Evolutionary conservation across 768 basidiomycete genomes (phyloP).

Genomic region (Termitomyces bulborhizus): DNA sequence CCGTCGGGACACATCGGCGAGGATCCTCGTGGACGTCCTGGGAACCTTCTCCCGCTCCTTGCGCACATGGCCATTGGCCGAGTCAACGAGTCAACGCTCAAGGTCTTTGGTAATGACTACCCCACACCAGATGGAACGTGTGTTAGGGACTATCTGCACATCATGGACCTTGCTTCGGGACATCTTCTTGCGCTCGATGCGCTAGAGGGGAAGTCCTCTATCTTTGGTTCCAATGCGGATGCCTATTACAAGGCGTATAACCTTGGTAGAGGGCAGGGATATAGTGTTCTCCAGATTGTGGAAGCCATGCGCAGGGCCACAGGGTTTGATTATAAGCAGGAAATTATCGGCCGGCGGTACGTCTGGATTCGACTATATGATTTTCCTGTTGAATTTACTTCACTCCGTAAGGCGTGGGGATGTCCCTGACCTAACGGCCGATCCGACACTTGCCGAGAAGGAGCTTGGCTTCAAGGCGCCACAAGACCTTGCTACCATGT

Average conservation of each 20-base stretch:
- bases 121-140: slow-evolving; percentile 96
- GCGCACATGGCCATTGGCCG: slow-evolving; percentile 94
- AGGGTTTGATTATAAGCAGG: slow-evolving; percentile 82
- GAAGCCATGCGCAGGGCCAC: slow-evolving; percentile 93
- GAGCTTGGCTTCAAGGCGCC: slow-evolving; percentile 91
- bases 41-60: slow-evolving; percentile 88
- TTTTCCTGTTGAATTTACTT: not conserved
- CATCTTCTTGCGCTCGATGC: slow-evolving; percentile 90
- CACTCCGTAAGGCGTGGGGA: slow-evolving; percentile 68
- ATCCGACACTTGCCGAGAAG: slow-evolving; percentile 84
- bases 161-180: slow-evolving; percentile 92
- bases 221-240: slow-evolving; percentile 52
- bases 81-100: slow-evolving; percentile 58
- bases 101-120: slow-evolving; percentile 96
- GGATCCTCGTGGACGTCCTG: slow-evolving; percentile 92
- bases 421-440: slow-evolving; percentile 93
- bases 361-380: slow-evolving; percentile 19
- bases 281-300: slow-evolving; percentile 90
- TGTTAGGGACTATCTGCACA: slow-evolving; percentile 92
- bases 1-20: slow-evolving; percentile 94
- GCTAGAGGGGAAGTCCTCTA: slow-evolving; percentile 49
- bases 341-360: slow-evolving; percentile 86
- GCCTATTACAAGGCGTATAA: slow-evolving; percentile 91
- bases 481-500: slow-evolving; percentile 85
- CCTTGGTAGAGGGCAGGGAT: slow-evolving; percentile 87